These are phyloP conservation scores for Coprinopsis cinerea DNA, from an alignment of 768 basidiomycete species.

Conservation along the genomic window DNA sequence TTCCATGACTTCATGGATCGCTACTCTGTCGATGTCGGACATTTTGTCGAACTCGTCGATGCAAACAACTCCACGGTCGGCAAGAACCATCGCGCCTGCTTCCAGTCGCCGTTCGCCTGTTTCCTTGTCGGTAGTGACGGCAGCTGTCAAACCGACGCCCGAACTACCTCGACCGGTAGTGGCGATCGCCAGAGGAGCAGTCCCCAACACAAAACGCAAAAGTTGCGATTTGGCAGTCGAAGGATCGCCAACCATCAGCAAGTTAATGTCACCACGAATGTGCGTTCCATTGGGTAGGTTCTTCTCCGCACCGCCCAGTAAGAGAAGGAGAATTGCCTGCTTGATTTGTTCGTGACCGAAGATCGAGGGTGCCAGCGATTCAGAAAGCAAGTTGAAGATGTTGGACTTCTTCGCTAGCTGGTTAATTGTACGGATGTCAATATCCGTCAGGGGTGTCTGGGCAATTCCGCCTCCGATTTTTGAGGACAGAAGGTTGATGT, in stretches of 20 bases:
- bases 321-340: constrained; percentile 83
- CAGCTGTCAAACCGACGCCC: constrained; percentile 98
- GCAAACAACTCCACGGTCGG: constrained; percentile 97
- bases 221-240: constrained; percentile 98
- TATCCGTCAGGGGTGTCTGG: constrained; percentile 85
- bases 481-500: constrained; percentile 89
- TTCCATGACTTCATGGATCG: constrained; percentile 99
- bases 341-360: constrained; percentile 97
- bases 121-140: constrained; percentile 96
- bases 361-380: constrained; percentile 96
- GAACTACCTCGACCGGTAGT: constrained; percentile 97
- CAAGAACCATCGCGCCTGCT: constrained; percentile 99
- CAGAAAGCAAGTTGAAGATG: constrained; percentile 84
- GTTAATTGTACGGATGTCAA: constrained; percentile 94
- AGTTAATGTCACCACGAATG: constrained; percentile 98
- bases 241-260: constrained; percentile 99
- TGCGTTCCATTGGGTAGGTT: constrained; percentile 96
- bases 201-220: constrained; percentile 91
- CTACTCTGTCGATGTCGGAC: constrained; percentile 97
- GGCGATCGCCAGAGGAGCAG: constrained; percentile 94
- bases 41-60: constrained; percentile 99
- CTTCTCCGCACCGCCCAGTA: constrained; percentile 97
- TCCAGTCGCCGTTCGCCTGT: constrained; percentile 96
- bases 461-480: constrained; percentile 95
- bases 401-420: constrained; percentile 83